Base-by-base conservation (phyloP, 257 asterid species). In the Asclepias syriaca region DNA sequence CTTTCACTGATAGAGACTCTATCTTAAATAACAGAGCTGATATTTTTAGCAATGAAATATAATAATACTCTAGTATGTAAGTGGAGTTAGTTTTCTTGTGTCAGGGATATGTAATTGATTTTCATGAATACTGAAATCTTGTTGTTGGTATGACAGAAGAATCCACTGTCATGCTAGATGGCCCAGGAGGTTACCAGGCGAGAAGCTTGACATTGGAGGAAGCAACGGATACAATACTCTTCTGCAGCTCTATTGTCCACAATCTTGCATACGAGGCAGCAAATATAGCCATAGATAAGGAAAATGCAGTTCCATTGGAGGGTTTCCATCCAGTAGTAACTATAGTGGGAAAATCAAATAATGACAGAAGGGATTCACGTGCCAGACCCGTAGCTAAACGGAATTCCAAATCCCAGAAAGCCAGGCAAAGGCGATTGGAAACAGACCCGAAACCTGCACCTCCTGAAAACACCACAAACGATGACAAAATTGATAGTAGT, bases 171-270 rank as follows among this genome's bases (percentile, higher is more conserved):
- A 32, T 80, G 64, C 66, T 81, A n/a, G 89, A 87, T 75, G 90
- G 83, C 68, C 71, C 55, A 54, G 78, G 79, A 53, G 83, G 89
- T 69, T 64, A 69, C 40, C 84, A 81, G 64, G 57, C 84, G 6
- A 84, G 86, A 82, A 92, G 92, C 91, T 81, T 86, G 72, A 92
- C 96, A 45, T 84, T 90, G 3, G 99, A 95, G 79, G 99, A 95
- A 86, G 99, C 97, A 77, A 92, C 99, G 1, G 96, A 95, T 55
- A 80, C 96, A 9, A 92, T 90, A 77, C 97, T 95, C 83, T 89
- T 92, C 87, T 92, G 98, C 86, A 88, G 97, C 78, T 95, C 99
- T 61, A 90, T 92, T 40, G 94, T 90, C 83, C 97, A 95, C 84
- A 87, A 84, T 63, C 80, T 95, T 45, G 98, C 90, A 58, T 88